Evolutionary conservation across 2,329 filamentous ascomycete genomes (phyloP).

Genomic region (Cercospora brassicicola): DNA sequence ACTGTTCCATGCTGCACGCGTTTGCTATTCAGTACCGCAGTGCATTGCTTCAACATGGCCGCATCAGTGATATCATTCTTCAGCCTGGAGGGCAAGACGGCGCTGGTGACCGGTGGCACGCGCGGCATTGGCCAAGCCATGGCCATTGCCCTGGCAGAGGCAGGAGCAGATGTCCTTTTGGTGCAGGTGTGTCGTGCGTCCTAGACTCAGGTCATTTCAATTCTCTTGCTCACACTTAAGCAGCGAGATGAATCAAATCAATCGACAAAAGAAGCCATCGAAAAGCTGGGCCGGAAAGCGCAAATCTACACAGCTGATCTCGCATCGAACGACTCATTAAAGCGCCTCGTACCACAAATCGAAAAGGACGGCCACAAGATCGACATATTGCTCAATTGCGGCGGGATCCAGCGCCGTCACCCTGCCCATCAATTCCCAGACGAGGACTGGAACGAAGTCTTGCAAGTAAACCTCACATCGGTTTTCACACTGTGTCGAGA

Average conservation of each 20-base stretch:
- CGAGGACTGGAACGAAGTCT: conserved; percentile 73
- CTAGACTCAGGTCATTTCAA: neutral
- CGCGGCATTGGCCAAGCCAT: conserved; percentile 54
- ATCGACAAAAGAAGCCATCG: conserved; percentile 61
- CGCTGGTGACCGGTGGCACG: conserved; percentile 53
- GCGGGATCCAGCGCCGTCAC: conserved; percentile 79
- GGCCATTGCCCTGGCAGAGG: conserved; percentile 53
- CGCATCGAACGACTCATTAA: conserved; percentile 59
- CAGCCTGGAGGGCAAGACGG: conserved; percentile 52
- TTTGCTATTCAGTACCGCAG: neutral
- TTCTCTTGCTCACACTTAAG: conserved; percentile 7
- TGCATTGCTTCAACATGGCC: conserved; percentile 29
- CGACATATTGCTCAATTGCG: conserved; percentile 81
- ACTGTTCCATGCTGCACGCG: neutral
- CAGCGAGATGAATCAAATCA: conserved; percentile 58
- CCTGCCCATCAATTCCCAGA: conserved; percentile 73
- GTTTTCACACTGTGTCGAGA: conserved; percentile 79
- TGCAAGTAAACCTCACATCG: conserved; percentile 82
- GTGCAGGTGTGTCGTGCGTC: conserved; percentile 43
- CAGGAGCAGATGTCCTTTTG: conserved; percentile 53
- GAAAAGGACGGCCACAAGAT: conserved; percentile 64
- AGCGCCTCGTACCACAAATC: conserved; percentile 60
- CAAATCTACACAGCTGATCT: conserved; percentile 71
- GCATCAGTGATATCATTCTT: conserved; percentile 47
- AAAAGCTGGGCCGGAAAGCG: conserved; percentile 65